These are phyloP conservation scores for Nematocida minor DNA, from an alignment of 371 early-diverging fungal genomes.

Conservation along the genomic window DNA sequence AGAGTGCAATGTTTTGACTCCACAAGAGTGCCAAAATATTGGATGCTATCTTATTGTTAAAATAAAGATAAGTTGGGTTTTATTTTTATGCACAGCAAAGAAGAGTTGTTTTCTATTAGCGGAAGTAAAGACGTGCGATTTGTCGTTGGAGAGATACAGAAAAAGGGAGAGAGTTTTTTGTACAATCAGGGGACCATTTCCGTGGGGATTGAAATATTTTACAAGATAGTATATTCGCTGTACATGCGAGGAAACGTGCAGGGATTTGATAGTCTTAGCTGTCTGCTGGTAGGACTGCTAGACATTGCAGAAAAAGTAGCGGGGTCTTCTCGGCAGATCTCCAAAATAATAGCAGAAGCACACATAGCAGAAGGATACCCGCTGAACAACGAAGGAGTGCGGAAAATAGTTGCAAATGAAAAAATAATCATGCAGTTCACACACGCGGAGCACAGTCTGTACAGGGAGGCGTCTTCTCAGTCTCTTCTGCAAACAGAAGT, in stretches of 20 bases:
- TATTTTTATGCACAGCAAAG: constrained; percentile 11
- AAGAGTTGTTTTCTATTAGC: not conserved
- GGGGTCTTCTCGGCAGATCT: not conserved
- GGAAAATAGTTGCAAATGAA: not conserved
- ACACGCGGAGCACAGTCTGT: not conserved
- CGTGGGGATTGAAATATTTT: not conserved
- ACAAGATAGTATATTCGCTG: not conserved
- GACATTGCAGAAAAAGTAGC: not conserved
- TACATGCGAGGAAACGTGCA: not conserved
- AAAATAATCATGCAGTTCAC: not conserved
- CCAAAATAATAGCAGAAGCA: not conserved
- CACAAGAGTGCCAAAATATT: too few relatives aligned
- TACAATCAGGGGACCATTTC: constrained; percentile 1
- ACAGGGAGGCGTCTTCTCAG: not conserved
- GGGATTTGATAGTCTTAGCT: not conserved
- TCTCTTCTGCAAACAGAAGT: constrained; percentile 32
- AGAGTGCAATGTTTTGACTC: too few relatives aligned
- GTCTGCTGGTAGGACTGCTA: not conserved
- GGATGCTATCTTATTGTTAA: too few relatives aligned
- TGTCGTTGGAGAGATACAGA: not conserved
- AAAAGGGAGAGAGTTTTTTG: not conserved
- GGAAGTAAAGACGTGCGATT: not conserved
- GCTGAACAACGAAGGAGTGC: not conserved
- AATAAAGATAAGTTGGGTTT: constrained; percentile 14
- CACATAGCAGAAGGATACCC: not conserved